Evolutionary conservation across 1,139 yeast species (phyloP), one percentile per base, ranked within the genome.

Genomic region (Sugiyamaella sp.): DNA sequence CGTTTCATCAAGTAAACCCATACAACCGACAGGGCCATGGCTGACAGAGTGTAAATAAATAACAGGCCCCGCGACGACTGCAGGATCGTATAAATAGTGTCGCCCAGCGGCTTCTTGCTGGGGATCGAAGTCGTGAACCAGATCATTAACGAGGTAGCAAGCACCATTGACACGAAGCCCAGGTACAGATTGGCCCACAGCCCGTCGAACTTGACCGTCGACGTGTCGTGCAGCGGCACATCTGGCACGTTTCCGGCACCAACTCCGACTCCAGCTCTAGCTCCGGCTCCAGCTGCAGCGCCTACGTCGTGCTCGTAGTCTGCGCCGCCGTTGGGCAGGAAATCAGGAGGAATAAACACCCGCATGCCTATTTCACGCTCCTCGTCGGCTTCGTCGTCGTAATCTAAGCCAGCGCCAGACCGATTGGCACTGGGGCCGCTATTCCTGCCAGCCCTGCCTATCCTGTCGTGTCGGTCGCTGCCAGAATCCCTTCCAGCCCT

Each of bases 1-100:
- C 58, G 57, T 24, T 66, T 62, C 62, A 71, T 60, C 19, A 67
- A 49, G 32, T 64, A 56, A 19, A 74, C 65, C 78, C 78, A 74
- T 5, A 55, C 63, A 2, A 56, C 54, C 2, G 76, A 71, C 1
- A 69, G 59, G 3, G 56, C 56, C 6, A 66, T 54, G 1, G 76
- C 69, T 3, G 70, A 46, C 2, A 67, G 35, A 3, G 70, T 65
- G 49, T 70, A 68, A 14, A 57, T 49, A 4, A 62, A 60, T 27
- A 74, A 61, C 24, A 63, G 58, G 5, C 66, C 54, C 52, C 66
- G 58, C 1, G 73, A 68, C 6, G 68, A 60, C 40, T 62, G 60
- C 14, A 66, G 60, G 49, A 68, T 66, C 16, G 65, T 64, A 56
- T 67, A 70, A 54, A 64, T 66, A 35, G 72, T 67, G 46, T 71